Evolutionary conservation across 371 early-diverging fungal genomes (phyloP), one percentile per base, ranked within the genome.

Genomic region (Syncephalastrum sp.): DNA sequence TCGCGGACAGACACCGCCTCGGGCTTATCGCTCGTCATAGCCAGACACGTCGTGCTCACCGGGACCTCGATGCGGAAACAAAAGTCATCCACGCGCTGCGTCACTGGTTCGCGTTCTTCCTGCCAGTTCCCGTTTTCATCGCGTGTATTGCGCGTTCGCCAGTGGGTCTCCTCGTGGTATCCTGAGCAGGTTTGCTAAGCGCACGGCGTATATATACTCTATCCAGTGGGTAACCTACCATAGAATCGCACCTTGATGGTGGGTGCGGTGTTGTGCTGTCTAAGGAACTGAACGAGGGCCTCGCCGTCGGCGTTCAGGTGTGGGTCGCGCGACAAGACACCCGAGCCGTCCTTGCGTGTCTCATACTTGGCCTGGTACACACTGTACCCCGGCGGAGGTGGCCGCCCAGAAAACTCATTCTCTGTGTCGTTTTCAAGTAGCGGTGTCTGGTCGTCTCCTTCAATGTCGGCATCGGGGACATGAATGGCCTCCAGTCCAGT

Each of bases 301-400:
- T 76, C 77, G 5, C 69, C 69, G 54, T 79, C 80, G 8, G 65
- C 25, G 44, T 79, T 79, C 3, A 79, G 61, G 43, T 79, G 77
- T 7, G 45, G 45, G 24, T 79, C 80, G 10, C 73, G 59, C 17
- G 75, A 70, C 14, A 61, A 16, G 1, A 77, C 58, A 21, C 48
- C 54, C 5, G 23, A 45, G 3, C 60, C 60, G n/a, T 53, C 53
- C 8, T 48, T 45, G 7, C 29, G 21, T 14, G 60, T 60, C 29
- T 60, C 54, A 33, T 48, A 60, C 23, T 33, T 33, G 38, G 80
- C 77, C 47, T 57, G 59, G 42, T 79, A 71, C 5, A 70, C 33
- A 15, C 73, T 64, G 47, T 76, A 79, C 5, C 47, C 53, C 15
- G 80, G 80, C 14, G 80, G 80, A 5, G 73, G 53, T 27, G 75